Evolutionary conservation across 306 rosid genomes (phyloP).

Genomic region (Dryas alaskensis): DNA sequence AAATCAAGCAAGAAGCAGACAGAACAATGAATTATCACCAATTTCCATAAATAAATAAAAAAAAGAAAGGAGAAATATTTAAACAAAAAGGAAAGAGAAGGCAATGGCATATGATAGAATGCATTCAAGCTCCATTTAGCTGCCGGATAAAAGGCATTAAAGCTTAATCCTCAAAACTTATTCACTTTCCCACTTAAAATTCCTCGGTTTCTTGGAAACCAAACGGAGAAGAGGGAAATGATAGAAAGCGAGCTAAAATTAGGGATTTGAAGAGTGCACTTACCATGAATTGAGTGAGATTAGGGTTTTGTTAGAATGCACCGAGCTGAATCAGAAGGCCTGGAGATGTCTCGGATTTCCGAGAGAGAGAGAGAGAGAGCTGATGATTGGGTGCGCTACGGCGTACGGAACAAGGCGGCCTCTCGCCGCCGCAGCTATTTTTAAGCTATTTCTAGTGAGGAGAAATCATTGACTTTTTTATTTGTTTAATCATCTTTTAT

Average conservation of each 20-base stretch:
- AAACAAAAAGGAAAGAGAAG: neutral
- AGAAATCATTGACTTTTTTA: neutral
- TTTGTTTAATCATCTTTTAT: neutral
- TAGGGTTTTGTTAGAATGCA: neutral
- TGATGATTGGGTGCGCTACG: constrained; percentile 16
- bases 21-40: neutral
- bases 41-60: neutral
- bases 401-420: constrained; percentile 2
- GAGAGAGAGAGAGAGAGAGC: neutral
- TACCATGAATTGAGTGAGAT: constrained; percentile 21
- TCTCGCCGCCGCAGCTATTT: constrained; percentile 13
- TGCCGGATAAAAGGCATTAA: constrained; percentile 6
- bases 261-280: constrained; percentile 24
- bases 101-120: neutral
- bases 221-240: neutral
- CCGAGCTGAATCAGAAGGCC: neutral
- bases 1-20: constrained; percentile 10
- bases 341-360: neutral
- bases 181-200: neutral
- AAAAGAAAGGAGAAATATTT: neutral
- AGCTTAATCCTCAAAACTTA: neutral
- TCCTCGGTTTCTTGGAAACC: constrained; percentile 12
- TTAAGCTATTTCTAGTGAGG: neutral
- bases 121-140: constrained; percentile 2
- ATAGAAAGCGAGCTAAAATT: neutral